These are phyloP conservation scores for Diaporthe sp. DNA, from an alignment of 2,329 filamentous ascomycete species.

Conservation along the genomic window DNA sequence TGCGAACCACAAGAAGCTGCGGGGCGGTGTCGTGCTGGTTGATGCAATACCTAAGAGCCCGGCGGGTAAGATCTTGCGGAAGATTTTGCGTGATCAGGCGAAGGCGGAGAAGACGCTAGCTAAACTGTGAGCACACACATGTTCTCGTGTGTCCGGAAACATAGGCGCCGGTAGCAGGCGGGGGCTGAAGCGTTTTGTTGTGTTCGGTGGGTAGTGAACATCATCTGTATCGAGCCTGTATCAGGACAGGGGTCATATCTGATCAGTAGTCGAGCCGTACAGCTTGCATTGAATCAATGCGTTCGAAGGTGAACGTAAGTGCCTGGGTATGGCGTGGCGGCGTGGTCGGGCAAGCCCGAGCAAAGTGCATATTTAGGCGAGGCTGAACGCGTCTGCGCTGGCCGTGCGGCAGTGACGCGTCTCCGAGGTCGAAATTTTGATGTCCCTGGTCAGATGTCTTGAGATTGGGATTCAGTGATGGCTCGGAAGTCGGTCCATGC, in stretches of 20 bases:
- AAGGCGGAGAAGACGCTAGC: slow-evolving; percentile 49
- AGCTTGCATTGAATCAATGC: not conserved
- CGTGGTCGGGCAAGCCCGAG: not conserved
- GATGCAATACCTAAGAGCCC: slow-evolving; percentile 74
- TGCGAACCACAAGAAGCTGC: slow-evolving; percentile 49
- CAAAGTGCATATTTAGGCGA: not conserved
- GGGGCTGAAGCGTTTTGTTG: not conserved
- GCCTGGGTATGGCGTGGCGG: not conserved
- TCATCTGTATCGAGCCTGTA: not conserved
- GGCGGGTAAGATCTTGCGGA: slow-evolving; percentile 74
- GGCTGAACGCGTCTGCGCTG: slow-evolving; percentile 15
- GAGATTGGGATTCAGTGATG: not conserved
- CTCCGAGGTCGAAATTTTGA: slow-evolving; percentile 18
- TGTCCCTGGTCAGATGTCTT: not conserved
- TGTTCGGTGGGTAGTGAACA: not conserved
- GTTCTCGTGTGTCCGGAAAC: not conserved
- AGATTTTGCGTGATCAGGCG: slow-evolving; percentile 65
- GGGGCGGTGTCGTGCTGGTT: slow-evolving; percentile 61
- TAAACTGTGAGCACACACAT: slow-evolving; percentile 40
- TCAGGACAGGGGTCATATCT: not conserved
- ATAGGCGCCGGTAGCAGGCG: not conserved
- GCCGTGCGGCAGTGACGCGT: slow-evolving; percentile 28
- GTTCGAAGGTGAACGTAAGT: not conserved
- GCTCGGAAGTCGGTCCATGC: slow-evolving; percentile 14
- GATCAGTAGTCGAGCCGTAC: not conserved